Evolutionary conservation across 2,329 filamentous ascomycete genomes (phyloP), one percentile per base, ranked within the genome.

Genomic region (Stemphylium vesicarium): DNA sequence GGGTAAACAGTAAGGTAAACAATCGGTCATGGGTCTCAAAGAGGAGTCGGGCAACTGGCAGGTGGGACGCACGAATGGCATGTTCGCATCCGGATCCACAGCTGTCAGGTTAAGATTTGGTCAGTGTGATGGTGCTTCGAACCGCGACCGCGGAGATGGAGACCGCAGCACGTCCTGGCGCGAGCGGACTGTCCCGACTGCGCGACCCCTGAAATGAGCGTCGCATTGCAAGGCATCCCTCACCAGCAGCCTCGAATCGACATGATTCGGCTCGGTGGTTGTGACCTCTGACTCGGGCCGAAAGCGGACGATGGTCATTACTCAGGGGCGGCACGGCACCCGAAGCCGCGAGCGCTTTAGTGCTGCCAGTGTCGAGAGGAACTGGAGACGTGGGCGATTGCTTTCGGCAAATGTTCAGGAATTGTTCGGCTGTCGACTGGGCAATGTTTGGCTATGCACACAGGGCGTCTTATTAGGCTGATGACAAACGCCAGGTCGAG

Each of bases 61-160:
- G n/a, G 33, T 36, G 7, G 33, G 16, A 36, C 33, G 33, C 33
- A 36, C 38, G 39, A 50, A 50, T 50, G 26, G 12, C 22, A 18
- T 18, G 26, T 4, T 16, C 18, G n/a, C 20, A 22, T 15, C 18
- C 40, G 35, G 41, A 15, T 26, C 35, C 32, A 38, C 35, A 22
- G 37, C 32, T 38, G 50, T 59, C 51, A 50, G 59, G 45, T 64
- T 64, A 62, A 62, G 60, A 61, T 59, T 55, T 63, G 65, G 63
- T 65, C 64, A 66, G 64, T 66, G 62, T 45, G n/a, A 32, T 53
- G 56, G 44, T 54, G 53, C 47, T 26, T 53, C 45, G 58, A 55
- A 55, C 61, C 63, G 62, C 43, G 57, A 51, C 57, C 41, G 58
- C 55, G 63, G 61, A 59, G 56, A 59, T 57, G 59, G 53, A 29